Evolutionary conservation across 2,329 filamentous ascomycete species (phyloP), one percentile per base, ranked within the genome.

Genomic region (Verticillium nubilum): DNA sequence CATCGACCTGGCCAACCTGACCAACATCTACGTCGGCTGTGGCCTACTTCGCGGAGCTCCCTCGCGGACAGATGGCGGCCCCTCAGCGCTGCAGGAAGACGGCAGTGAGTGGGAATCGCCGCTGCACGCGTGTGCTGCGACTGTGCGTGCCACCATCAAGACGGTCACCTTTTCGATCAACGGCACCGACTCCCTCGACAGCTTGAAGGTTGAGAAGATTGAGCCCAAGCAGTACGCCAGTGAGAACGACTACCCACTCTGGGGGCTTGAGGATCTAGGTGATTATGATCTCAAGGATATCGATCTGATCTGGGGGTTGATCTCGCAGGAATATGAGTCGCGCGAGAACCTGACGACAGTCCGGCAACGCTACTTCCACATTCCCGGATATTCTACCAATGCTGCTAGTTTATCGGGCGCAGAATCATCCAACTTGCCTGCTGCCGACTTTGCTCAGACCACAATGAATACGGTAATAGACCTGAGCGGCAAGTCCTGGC

Each of bases 141-240:
- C 75, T 0, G 62, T 74, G 3, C 74, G 74, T 55, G 78, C 78
- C 2, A 73, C 70, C 1, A 70, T 82, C 59, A 81, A 81, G 62
- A 76, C 73, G 0, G 76, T 79, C 6, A 66, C 67, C 0, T 80
- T 82, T 61, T 62, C 66, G 2, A 73, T 69, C 62, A 81, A 81
- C 61, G 74, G 73, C 2, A 78, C 75, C 0, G 59, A 31, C 4
- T 63, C 69, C 13, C 61, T 81, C 0, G 63, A 67, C 10, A 67
- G 67, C 2, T 65, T 81, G 0, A 63, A 62, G 1, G 68, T 80
- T 2, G 63, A 63, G 1, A 64, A 66, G 10, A 65, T 80, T 9
- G 57, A 58, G 15, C 66, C 72, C 2, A 80, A 80, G 62, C 56
- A 56, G 3, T 79, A 78, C 56, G 12, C 63, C 1, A 63, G 65